These are phyloP conservation scores for Pelargonium myrrhifolium DNA, from an alignment of 441 rosid genomes.

Conservation along the genomic window DNA sequence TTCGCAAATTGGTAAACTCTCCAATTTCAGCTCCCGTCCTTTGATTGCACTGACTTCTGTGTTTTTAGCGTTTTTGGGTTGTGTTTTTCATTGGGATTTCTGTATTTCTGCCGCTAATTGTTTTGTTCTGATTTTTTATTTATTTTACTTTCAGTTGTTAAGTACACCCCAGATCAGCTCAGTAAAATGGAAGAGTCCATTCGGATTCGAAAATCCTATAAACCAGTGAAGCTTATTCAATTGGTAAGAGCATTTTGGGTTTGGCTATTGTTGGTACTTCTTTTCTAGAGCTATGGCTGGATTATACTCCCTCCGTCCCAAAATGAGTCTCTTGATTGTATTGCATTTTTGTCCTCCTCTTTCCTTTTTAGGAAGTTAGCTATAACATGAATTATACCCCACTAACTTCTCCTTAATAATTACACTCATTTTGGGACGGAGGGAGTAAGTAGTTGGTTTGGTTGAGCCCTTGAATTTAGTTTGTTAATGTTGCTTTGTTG, in stretches of 20 bases:
- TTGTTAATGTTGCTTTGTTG: slow-evolving; percentile 16
- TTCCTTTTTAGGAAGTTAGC: no score
- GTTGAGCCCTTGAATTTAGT: neutral
- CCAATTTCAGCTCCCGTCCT: neutral
- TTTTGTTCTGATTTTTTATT: neutral
- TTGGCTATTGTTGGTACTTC: neutral
- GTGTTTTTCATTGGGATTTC: no score
- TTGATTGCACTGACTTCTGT: neutral
- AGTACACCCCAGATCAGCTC: slow-evolving; percentile 74
- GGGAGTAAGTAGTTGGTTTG: neutral
- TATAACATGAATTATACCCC: no score
- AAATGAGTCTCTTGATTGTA: no score
- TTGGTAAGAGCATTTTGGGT: slow-evolving; percentile 34
- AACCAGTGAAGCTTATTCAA: slow-evolving; percentile 52
- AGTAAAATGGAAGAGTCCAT: slow-evolving; percentile 79
- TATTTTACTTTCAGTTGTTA: slow-evolving; percentile 38
- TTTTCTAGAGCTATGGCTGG: neutral
- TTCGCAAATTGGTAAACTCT: slow-evolving; percentile 26
- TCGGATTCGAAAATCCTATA: slow-evolving; percentile 66
- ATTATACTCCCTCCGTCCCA: no score
- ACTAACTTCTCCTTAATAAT: no score
- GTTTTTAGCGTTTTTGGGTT: no score
- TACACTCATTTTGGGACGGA: no score
- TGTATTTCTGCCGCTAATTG: no score
- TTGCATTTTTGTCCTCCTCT: no score